Percentiles rank a stretch among this genome's conserved stretches.
phyloP scores from a whole-genome alignment of 2,329 filamentous ascomycete species.

The Microthyrium microscopicum region DNA sequence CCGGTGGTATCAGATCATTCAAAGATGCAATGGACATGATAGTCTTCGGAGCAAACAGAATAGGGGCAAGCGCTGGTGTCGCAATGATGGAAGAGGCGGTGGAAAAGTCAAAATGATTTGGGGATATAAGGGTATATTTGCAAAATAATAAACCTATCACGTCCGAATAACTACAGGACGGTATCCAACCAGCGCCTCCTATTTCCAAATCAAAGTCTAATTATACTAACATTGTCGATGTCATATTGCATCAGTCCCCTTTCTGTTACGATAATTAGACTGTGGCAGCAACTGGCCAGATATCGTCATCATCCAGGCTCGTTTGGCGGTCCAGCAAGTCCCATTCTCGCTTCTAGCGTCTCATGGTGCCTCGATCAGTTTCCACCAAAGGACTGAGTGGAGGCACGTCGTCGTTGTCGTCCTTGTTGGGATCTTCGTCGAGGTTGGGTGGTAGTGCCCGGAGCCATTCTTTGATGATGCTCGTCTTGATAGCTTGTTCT shows the following conservation, averaged over 20 bases:
- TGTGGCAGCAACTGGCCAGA: too few species aligned
- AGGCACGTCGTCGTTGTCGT: background rate
- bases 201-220: too few species aligned
- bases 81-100: slow-evolving; percentile 34
- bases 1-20: slow-evolving; percentile 36
- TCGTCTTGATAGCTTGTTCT: slow-evolving; percentile 1
- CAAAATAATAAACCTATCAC: too few species aligned
- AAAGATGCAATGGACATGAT: slow-evolving; percentile 37
- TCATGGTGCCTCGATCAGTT: slow-evolving; percentile 2
- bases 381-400: slow-evolving; percentile 5
- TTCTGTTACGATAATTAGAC: too few species aligned
- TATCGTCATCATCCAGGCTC: slow-evolving; percentile 5
- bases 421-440: background rate
- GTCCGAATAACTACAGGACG: too few species aligned
- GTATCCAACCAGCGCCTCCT: too few species aligned
- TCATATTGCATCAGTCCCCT: too few species aligned
- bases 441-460: slow-evolving; percentile 1
- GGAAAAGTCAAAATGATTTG: background rate
- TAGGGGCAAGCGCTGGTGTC: slow-evolving; percentile 40
- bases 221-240: too few species aligned
- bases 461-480: slow-evolving; percentile 5
- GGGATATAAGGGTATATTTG: too few species aligned
- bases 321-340: background rate
- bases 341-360: background rate
- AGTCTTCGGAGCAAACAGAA: slow-evolving; percentile 36